Base-by-base conservation (phyloP, 208 protist species). In the Trypanosoma rangeli region DNA sequence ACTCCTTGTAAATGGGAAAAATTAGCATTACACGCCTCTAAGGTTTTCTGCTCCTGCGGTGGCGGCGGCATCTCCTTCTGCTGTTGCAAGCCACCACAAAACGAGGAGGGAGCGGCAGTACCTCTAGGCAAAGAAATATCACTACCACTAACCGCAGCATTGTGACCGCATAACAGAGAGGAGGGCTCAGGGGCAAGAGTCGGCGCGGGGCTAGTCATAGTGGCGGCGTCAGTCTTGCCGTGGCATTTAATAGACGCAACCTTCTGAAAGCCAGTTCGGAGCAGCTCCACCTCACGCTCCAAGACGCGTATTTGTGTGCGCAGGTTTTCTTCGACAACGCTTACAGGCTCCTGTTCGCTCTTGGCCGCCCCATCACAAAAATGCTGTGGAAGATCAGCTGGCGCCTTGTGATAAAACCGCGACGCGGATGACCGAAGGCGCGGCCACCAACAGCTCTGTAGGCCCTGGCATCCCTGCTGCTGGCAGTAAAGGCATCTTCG, bases 281-380 rank as follows among this genome's bases (percentile, higher is more conserved):
- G 78, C 0, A 86, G 60, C 20, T 74, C 68, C 53, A 89, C 83
- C 49, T 89, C 83, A 18, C 80, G 75, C 70, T 92, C 80, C 29
- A 89, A 74, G 20, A 86, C 71, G 37, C 80, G 78, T 26, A 88
- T 79, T 65, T 92, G 86, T 15, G 83, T 62, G 28, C 79, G 68
- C 5, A 88, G 59, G 56, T 92, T 78, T 10, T 77, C 66, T 16
- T 79, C 74, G 29, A 75, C 3, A 5, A 44, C 70, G 54, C 39
- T 37, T 33, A 22, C 16, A 37, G 58, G 57, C 48, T 58, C 22
- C 35, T 54, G 33, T 55, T 49, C 29, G 50, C 44, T 57, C 15
- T 53, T 54, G 33, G 18, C 39, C 24, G 22, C 56, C 24, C 8
- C 39, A 56, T 60, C 24, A 1, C 37, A 28, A 20, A 44, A 3